These are phyloP conservation scores for Citrullus mucosospermus DNA, from an alignment of 306 rosid genomes.

Conservation along the genomic window DNA sequence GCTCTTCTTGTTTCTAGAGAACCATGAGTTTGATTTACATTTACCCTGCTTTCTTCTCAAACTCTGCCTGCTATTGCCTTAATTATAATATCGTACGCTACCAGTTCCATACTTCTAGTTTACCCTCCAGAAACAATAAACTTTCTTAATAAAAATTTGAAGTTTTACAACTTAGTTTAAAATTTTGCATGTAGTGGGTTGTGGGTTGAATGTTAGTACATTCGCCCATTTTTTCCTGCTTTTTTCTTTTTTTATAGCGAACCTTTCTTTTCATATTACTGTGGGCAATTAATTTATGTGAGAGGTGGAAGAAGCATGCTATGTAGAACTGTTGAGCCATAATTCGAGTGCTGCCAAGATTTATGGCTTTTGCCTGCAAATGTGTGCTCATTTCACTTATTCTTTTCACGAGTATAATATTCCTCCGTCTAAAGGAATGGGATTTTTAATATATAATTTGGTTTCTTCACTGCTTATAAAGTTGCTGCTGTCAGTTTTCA, in stretches of 20 bases:
- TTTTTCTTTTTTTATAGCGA: background rate
- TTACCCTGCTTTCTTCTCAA: background rate
- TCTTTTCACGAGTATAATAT: background rate
- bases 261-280: background rate
- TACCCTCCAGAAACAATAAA: background rate
- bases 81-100: background rate
- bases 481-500: background rate
- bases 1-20: background rate
- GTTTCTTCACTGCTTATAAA: background rate
- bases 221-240: background rate
- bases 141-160: background rate
- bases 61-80: background rate
- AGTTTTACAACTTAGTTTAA: background rate
- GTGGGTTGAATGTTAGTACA: background rate
- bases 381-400: background rate
- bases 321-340: background rate
- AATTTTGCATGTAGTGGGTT: background rate
- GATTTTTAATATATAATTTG: background rate
- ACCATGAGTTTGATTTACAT: background rate
- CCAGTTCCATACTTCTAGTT: background rate
- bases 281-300: background rate
- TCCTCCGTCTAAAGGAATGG: background rate
- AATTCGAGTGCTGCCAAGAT: background rate
- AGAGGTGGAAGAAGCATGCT: background rate
- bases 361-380: background rate